Evolutionary conservation across 805 yeast genomes (phyloP).

Genomic region (Soucietia sequanensis): DNA sequence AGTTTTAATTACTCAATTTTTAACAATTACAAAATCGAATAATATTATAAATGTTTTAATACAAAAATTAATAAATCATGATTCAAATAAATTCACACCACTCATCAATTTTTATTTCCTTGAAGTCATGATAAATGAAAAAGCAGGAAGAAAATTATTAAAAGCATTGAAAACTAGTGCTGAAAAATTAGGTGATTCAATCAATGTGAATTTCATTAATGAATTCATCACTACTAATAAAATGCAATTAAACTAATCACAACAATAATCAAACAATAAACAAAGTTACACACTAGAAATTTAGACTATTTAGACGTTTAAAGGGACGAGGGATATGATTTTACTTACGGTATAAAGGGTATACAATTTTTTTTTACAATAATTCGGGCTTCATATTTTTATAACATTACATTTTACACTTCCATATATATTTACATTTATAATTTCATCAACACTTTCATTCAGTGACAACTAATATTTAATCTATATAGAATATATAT

Average conservation of each 20-base stretch:
- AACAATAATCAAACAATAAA: too few species aligned
- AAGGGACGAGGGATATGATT: too few species aligned
- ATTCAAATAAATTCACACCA: conserved; percentile 9
- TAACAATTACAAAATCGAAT: conserved; percentile 20
- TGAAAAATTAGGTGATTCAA: conserved; percentile 18
- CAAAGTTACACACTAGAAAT: too few species aligned
- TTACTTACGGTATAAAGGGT: too few species aligned
- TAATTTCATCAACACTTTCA: too few species aligned
- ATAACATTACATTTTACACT: not conserved
- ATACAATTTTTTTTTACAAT: too few species aligned
- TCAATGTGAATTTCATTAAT: conserved; percentile 16
- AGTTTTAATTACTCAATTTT: conserved; percentile 20
- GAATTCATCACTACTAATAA: conserved; percentile 6
- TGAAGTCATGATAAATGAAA: conserved; percentile 18
- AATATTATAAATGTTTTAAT: conserved; percentile 25
- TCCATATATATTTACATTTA: not conserved
- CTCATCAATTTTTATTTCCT: conserved; percentile 31
- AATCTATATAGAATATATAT: too few species aligned
- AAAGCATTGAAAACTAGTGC: conserved; percentile 22
- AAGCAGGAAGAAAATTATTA: conserved; percentile 21
- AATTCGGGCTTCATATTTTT: too few species aligned
- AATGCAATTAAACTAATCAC: too few species aligned
- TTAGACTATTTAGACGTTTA: too few species aligned
- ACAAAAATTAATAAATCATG: conserved; percentile 20
- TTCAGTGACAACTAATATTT: too few species aligned